Percentiles rank a stretch among this genome's conserved stretches.
phyloP scores from a whole-genome alignment of 2,329 filamentous ascomycete species.

The Fusarium napiforme region DNA sequence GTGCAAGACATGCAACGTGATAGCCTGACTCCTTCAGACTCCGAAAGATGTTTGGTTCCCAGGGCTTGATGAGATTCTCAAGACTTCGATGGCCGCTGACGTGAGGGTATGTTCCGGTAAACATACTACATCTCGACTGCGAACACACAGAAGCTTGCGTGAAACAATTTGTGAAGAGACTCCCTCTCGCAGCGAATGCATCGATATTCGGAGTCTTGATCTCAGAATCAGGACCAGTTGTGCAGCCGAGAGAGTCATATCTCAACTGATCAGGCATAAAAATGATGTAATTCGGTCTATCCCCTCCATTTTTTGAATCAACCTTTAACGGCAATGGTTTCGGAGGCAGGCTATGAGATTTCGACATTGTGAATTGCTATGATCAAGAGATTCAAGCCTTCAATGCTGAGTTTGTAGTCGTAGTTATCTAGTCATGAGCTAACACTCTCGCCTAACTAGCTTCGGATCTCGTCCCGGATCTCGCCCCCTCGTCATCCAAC shows the following conservation, averaged over 20 bases:
- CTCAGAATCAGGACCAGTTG: constrained; percentile 37
- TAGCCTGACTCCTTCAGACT: constrained; percentile 57
- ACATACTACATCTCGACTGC: constrained; percentile 59
- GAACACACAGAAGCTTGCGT: constrained; percentile 59
- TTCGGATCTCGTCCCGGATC: constrained; percentile 38
- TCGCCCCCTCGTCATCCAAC: constrained; percentile 14
- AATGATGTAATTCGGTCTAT: constrained; percentile 53
- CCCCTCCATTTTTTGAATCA: constrained; percentile 43
- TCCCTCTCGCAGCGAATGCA: constrained; percentile 51
- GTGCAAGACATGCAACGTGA: constrained; percentile 58
- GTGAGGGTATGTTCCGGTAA: constrained; percentile 59
- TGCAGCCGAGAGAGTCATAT: constrained; percentile 55
- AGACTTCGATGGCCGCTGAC: constrained; percentile 58
- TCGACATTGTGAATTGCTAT: constrained; percentile 16
- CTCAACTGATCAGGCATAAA: constrained; percentile 62
- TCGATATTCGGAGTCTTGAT: constrained; percentile 57
- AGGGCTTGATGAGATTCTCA: constrained; percentile 60
- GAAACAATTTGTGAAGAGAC: constrained; percentile 58
- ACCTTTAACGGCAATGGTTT: constrained; percentile 41
- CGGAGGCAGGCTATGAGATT: constrained; percentile 3
- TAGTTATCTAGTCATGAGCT: neutral
- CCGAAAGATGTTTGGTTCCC: constrained; percentile 60
- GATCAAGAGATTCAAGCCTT: neutral
- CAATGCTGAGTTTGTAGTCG: neutral
- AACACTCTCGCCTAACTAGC: neutral